phyloP scores from a whole-genome alignment of 768 basidiomycete species.

The Dacryopinax spathularia region DNA sequence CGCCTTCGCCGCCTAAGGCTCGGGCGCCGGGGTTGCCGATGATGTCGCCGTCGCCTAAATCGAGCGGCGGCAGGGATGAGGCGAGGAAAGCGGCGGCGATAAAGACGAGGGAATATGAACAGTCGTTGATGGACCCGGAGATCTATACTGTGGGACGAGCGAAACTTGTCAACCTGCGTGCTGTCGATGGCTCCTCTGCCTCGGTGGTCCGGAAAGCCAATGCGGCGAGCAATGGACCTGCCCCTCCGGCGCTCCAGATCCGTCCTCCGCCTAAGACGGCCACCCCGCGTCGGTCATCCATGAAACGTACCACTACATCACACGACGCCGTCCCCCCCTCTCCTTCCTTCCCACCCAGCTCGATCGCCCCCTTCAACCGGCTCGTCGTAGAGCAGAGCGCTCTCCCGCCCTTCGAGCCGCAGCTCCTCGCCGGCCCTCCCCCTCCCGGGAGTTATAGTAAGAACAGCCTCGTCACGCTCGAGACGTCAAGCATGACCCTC shows the following conservation, averaged over 20 bases:
- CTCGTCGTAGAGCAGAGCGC: neutral
- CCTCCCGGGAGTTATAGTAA: conserved; percentile 31
- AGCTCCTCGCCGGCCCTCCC: conserved; percentile 41
- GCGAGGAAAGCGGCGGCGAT: neutral
- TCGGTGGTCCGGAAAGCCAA: neutral
- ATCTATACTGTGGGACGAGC: neutral
- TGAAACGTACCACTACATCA: neutral
- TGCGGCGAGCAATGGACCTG: neutral
- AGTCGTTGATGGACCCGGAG: neutral
- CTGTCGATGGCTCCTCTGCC: neutral
- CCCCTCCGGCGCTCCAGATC: neutral
- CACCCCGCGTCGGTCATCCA: neutral
- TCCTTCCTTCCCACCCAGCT: neutral
- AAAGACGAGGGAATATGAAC: neutral
- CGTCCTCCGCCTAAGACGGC: neutral
- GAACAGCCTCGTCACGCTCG: conserved; percentile 57
- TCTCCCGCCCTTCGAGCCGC: conserved; percentile 46
- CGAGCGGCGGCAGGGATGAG: neutral
- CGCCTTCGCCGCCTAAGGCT: neutral
- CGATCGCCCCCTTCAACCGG: neutral
- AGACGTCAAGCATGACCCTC: conserved; percentile 54
- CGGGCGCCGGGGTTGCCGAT: neutral
- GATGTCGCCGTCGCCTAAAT: neutral
- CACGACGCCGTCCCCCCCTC: neutral
- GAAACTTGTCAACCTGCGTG: neutral